Evolutionary conservation across 306 rosid genomes (phyloP).

Genomic region (Quercus gilva): DNA sequence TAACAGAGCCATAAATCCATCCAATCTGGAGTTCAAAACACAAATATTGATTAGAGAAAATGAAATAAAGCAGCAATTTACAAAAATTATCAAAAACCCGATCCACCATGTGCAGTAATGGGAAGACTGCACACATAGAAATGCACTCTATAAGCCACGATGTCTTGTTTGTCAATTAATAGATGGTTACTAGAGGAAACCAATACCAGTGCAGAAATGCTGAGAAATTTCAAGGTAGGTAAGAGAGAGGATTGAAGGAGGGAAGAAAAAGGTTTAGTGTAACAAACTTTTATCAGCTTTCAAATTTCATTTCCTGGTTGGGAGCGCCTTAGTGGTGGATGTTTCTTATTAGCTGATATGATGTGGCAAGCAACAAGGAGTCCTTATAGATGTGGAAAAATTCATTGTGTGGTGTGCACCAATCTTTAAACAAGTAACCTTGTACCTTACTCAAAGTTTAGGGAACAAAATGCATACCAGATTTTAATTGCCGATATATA

Average conservation of each 20-base stretch:
- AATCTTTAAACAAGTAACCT: not conserved
- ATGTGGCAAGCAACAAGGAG: not conserved
- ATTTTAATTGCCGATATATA: not conserved
- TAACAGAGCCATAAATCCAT: conserved; percentile 98
- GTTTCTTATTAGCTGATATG: not conserved
- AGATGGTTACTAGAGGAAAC: not conserved
- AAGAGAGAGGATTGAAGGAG: not conserved
- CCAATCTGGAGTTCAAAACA: conserved; percentile 67
- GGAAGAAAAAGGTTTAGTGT: not conserved
- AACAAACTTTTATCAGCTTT: not conserved
- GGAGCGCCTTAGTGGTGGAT: not conserved
- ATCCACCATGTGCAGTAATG: not conserved
- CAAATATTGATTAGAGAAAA: conserved; percentile 6
- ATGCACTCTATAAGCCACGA: not conserved
- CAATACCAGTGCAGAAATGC: not conserved
- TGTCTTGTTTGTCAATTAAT: not conserved
- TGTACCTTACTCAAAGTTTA: not conserved
- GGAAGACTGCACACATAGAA: not conserved
- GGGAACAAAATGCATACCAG: not conserved
- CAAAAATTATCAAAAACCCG: not conserved
- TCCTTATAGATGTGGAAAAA: not conserved
- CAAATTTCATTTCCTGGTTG: not conserved
- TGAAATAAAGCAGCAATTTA: not conserved
- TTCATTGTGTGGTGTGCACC: not conserved
- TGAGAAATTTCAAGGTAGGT: not conserved